Evolutionary conservation across 2,329 filamentous ascomycete genomes (phyloP).

Genomic region (Samsoniella hepiali): DNA sequence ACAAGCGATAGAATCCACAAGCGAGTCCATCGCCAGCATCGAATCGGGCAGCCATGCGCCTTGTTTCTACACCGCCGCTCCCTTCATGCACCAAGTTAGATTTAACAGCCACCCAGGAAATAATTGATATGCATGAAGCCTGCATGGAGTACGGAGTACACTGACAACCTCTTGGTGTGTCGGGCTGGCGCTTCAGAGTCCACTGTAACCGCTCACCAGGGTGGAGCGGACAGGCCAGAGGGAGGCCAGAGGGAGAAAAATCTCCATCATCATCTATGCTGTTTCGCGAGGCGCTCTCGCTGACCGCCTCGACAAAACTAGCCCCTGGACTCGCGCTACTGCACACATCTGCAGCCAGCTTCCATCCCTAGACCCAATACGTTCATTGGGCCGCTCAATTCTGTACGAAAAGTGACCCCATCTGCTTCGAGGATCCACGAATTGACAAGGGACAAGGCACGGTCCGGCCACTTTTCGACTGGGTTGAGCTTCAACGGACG

Average conservation of each 20-base stretch:
- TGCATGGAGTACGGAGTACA: not conserved
- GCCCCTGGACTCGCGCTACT: conserved; percentile 4
- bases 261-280: not conserved
- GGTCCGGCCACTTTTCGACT: not conserved
- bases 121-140: not conserved
- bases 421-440: conserved; percentile 9
- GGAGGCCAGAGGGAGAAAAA: not conserved
- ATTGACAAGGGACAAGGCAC: not conserved
- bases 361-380: not conserved
- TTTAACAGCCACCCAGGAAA: not conserved
- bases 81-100: not conserved
- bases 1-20: conserved; percentile 11
- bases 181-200: conserved; percentile 1
- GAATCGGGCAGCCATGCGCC: conserved; percentile 17
- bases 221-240: conserved; percentile 2
- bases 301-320: conserved; percentile 10
- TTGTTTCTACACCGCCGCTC: conserved; percentile 12
- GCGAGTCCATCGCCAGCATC: conserved; percentile 15
- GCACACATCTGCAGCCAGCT: conserved; percentile 13
- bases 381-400: not conserved
- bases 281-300: conserved; percentile 10
- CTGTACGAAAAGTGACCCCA: not conserved
- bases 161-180: not conserved
- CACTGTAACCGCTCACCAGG: conserved; percentile 4
- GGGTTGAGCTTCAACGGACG: not conserved